phyloP scores from a whole-genome alignment of 2,329 filamentous ascomycete genomes.

The Ilyonectria destructans region DNA sequence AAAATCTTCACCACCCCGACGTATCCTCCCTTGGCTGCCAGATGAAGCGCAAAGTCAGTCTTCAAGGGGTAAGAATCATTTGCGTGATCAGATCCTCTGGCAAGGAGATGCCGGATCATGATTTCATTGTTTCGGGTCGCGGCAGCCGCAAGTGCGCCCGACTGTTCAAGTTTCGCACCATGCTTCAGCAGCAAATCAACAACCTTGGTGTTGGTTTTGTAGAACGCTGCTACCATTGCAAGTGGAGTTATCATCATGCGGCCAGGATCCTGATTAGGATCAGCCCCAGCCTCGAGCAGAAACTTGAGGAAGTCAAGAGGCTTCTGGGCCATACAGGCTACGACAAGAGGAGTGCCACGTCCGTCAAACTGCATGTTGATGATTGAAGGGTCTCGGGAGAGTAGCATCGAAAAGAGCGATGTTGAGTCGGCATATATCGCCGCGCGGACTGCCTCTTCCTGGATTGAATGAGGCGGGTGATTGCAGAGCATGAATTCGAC shows the following conservation, averaged over 20 bases:
- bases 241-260: not conserved
- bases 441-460: slow-evolving; percentile 26
- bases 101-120: slow-evolving; percentile 7
- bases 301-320: slow-evolving; percentile 24
- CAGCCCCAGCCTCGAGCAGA: slow-evolving; percentile 33
- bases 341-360: slow-evolving; percentile 29
- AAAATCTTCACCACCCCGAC: not conserved
- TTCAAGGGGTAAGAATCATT: not conserved
- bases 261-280: slow-evolving; percentile 31
- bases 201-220: not conserved
- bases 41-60: slow-evolving; percentile 3
- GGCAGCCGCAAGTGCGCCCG: slow-evolving; percentile 8
- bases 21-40: slow-evolving; percentile 5
- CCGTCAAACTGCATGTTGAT: slow-evolving; percentile 33
- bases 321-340: slow-evolving; percentile 32
- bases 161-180: slow-evolving; percentile 9
- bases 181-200: slow-evolving; percentile 7
- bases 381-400: slow-evolving; percentile 24
- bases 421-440: slow-evolving; percentile 31
- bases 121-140: not conserved
- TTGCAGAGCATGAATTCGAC: slow-evolving; percentile 24
- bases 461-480: slow-evolving; percentile 13
- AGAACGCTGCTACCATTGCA: slow-evolving; percentile 15
- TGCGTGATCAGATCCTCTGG: not conserved
- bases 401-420: slow-evolving; percentile 24